phyloP scores from a whole-genome alignment of 345 rosid species.

The Brassica carinata region DNA sequence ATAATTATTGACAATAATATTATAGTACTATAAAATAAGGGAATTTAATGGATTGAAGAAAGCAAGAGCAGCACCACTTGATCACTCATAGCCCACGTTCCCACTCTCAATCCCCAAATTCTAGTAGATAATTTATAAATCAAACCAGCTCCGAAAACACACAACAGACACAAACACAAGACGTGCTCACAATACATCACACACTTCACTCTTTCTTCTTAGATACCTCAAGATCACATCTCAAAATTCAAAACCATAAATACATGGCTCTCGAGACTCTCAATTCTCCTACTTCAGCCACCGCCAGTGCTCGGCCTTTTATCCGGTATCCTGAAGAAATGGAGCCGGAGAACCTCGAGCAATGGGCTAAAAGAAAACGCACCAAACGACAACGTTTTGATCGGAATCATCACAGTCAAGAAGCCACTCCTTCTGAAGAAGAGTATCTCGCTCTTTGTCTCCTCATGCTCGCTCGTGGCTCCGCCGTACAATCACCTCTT shows the following conservation, averaged over 20 bases:
- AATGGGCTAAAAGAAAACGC: constrained; percentile 84
- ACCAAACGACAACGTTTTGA: constrained; percentile 71
- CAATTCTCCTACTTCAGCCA: constrained; percentile 54
- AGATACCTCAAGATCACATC: constrained; percentile 22
- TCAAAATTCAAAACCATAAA: neutral
- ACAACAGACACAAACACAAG: constrained; percentile 32
- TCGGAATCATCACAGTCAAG: constrained; percentile 24
- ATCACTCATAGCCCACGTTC: constrained; percentile 47
- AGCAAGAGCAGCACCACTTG: constrained; percentile 47
- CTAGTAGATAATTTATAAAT: constrained; percentile 22
- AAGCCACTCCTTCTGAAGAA: constrained; percentile 58
- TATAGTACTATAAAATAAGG: constrained; percentile 12
- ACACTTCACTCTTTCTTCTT: constrained; percentile 45
- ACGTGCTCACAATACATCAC: constrained; percentile 46
- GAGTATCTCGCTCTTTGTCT: constrained; percentile 95
- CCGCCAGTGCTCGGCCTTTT: constrained; percentile 41
- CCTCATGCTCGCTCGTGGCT: constrained; percentile 90
- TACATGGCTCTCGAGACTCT: constrained; percentile 65
- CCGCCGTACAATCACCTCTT: constrained; percentile 29
- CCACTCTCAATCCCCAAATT: constrained; percentile 40
- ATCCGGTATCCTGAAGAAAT: constrained; percentile 49
- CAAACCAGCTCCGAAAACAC: constrained; percentile 9
- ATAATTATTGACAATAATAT: constrained; percentile 22
- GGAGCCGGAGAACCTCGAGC: constrained; percentile 51
- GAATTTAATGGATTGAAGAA: constrained; percentile 32